These are phyloP conservation scores for Phaeotremella fagi DNA, from an alignment of 768 basidiomycete genomes.

Conservation along the genomic window DNA sequence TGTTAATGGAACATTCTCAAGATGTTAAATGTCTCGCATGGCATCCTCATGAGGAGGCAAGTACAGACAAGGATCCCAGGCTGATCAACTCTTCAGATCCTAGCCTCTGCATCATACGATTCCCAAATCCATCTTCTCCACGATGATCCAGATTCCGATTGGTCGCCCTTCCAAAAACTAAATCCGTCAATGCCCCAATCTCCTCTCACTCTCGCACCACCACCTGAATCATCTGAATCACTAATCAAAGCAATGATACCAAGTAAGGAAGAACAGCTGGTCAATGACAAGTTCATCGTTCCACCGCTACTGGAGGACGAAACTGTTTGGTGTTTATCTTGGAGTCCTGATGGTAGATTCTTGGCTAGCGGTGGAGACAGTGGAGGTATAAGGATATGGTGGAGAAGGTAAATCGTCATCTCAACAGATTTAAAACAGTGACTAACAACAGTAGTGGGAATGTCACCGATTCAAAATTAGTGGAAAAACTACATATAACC, in stretches of 20 bases:
- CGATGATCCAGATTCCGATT: slow-evolving; percentile 91
- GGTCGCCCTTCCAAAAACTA: slow-evolving; percentile 80
- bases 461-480: slow-evolving; percentile 31
- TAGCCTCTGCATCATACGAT: slow-evolving; percentile 95
- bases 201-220: slow-evolving; percentile 21
- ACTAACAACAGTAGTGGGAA: slow-evolving; percentile 19
- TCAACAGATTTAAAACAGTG: background rate
- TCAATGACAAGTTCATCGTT: slow-evolving; percentile 23
- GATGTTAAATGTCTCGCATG: slow-evolving; percentile 93
- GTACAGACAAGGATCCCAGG: slow-evolving; percentile 9
- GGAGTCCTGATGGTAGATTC: slow-evolving; percentile 68
- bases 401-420: slow-evolving; percentile 50
- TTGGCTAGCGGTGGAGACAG: slow-evolving; percentile 86
- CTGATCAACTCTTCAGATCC: slow-evolving; percentile 57
- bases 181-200: slow-evolving; percentile 34
- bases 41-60: slow-evolving; percentile 92
- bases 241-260: slow-evolving; percentile 15
- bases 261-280: slow-evolving; percentile 13
- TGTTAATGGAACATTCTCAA: slow-evolving; percentile 93
- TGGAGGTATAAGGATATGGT: slow-evolving; percentile 78
- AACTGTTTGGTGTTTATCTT: slow-evolving; percentile 89
- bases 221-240: slow-evolving; percentile 1
- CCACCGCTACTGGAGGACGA: slow-evolving; percentile 46
- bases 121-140: slow-evolving; percentile 89
- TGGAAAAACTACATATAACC: slow-evolving; percentile 24